A percentile compares a stretch with the other conserved stretches of the same genome.
Evolutionary conservation across 2,329 filamentous ascomycete genomes (phyloP).

Genomic region (Daldinia eschscholtzii): DNA sequence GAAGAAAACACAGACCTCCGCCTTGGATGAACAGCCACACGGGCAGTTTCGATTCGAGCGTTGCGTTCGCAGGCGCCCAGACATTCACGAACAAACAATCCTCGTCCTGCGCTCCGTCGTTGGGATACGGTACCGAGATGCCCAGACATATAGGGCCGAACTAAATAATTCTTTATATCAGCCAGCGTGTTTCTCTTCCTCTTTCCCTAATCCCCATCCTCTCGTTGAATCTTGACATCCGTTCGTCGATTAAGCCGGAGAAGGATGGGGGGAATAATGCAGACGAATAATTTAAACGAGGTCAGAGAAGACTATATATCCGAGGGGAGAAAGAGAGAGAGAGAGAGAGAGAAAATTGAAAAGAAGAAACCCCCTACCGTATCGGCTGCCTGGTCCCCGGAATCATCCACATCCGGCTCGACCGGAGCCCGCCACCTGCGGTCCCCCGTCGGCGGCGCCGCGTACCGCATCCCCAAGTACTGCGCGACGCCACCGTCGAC

Average conservation of each 20-base stretch:
- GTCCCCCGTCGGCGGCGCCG: slow-evolving; percentile 63
- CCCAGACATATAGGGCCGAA: slow-evolving; percentile 62
- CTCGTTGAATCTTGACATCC: background rate
- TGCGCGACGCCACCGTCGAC: slow-evolving; percentile 56
- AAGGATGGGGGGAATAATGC: no score
- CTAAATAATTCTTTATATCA: slow-evolving; percentile 46
- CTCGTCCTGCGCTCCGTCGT: slow-evolving; percentile 50
- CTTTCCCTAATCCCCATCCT: no score
- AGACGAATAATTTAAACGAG: background rate
- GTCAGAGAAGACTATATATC: background rate
- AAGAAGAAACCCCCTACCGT: slow-evolving; percentile 43
- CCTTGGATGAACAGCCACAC: slow-evolving; percentile 67
- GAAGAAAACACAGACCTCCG: slow-evolving; percentile 38
- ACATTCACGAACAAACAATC: slow-evolving; percentile 63
- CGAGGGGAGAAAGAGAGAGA: no score
- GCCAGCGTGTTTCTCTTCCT: background rate
- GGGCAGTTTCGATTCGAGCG: slow-evolving; percentile 59
- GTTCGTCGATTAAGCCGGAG: no score
- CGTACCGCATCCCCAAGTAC: slow-evolving; percentile 65
- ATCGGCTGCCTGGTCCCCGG: slow-evolving; percentile 54
- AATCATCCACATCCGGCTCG: slow-evolving; percentile 54
- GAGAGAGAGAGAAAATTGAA: no score
- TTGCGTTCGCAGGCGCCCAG: slow-evolving; percentile 58
- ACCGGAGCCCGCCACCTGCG: slow-evolving; percentile 65
- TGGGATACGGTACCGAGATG: slow-evolving; percentile 52